Evolutionary conservation across 1,284 basidiomycete species (phyloP).

Genomic region (Apiotrichum domesticum): DNA sequence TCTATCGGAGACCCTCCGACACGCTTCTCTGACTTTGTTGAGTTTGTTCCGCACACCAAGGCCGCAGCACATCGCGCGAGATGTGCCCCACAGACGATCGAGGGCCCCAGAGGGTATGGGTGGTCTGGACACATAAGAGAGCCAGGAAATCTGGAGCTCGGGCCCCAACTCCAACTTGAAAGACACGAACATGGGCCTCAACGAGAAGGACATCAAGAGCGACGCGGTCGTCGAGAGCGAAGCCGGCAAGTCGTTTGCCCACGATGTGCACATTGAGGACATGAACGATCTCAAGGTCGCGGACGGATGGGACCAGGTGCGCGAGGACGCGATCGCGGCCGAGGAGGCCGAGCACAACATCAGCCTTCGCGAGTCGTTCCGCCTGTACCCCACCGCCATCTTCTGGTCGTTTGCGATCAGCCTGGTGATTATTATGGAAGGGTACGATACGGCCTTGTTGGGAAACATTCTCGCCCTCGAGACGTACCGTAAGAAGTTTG

Average conservation of each 20-base stretch:
- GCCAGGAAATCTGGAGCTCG: no score
- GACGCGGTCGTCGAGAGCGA: neutral
- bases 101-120: no score
- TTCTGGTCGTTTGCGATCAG: conserved; percentile 18
- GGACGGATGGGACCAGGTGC: neutral
- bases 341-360: conserved; percentile 12
- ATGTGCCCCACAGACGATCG: no score
- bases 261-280: neutral
- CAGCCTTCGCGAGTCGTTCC: conserved; percentile 9
- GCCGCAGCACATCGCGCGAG: no score
- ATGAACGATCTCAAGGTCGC: neutral
- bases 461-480: conserved; percentile 10
- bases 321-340: conserved; percentile 16
- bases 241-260: neutral
- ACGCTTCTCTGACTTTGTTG: no score
- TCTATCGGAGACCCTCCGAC: no score
- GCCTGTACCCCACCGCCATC: conserved; percentile 11
- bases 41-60: no score
- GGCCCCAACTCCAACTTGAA: no score
- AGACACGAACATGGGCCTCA: no score
- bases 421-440: conserved; percentile 13
- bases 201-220: neutral
- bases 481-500: conserved; percentile 16
- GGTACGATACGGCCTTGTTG: conserved; percentile 10
- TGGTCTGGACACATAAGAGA: no score